Base-by-base conservation (phyloP, 176 grass and related monocot species). In the Oryza glumipatula region DNA sequence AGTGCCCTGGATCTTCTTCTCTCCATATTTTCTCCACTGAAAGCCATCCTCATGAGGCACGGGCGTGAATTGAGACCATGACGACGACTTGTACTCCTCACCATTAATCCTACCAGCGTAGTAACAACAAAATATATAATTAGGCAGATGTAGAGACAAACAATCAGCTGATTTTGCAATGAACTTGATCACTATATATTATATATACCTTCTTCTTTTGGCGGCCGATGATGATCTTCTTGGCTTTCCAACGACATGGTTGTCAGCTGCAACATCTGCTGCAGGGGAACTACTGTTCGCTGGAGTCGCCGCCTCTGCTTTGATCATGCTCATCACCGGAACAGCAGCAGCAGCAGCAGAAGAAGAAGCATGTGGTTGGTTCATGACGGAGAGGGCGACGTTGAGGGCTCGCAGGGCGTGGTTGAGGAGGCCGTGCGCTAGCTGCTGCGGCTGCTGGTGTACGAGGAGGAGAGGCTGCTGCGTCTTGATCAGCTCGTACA, bases 371-470 rank as follows among this genome's bases (percentile, higher is more conserved):
- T 1, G 19, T 2, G 58, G 78, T 5, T 70, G 83, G 3, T 58
- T 77, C 73, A 85, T 77, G 83, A 49, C 22, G 65, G 73, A 77
- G 73, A 84, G 83, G 65, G 83, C 83, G 48, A 85, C 36, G 74
- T 77, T 69, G n/a, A 85, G 83, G 3, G 73, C 74, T 77, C 74
- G 73, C 48, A 77, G 47, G 14, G 83, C 83, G 48, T 85, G 7
- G 73, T 3, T 7, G 65, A 85, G 65, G 66, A 85, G 83, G 48
- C 1, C 32, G 15, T 74, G 26, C 6, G 81, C 71, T 11, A 65
- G 70, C 23, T 65, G 70, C 22, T 11, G 36, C 5, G 36, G 5
- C 4, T 38, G 4, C 0, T 38, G 5, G 36, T 38, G 36, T 5
- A 38, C 5, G 5, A 38, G 32, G 22, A 85, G 65, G 32, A 76